Evolutionary conservation across 228 moss, liverwort and hornwort species (phyloP).

Genomic region (Sphagnum magellanicum): DNA sequence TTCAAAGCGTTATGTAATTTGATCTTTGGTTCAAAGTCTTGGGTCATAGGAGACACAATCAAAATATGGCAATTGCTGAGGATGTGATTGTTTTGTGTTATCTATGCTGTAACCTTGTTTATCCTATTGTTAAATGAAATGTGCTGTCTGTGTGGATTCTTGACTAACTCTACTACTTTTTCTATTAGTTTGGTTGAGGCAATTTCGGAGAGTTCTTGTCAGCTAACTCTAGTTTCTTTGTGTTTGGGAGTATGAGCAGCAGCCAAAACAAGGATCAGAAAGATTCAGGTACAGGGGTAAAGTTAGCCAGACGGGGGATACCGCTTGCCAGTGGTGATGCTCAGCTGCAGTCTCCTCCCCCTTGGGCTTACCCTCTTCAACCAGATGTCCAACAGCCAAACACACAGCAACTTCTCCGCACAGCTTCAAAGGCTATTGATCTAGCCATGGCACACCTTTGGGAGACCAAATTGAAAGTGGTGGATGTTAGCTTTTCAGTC

Average conservation of each 20-base stretch:
- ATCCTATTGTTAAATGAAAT: too few relatives aligned
- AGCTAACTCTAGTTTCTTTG: too few relatives aligned
- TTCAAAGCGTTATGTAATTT: too few relatives aligned
- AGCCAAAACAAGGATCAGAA: neutral
- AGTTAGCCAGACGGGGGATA: conserved; percentile 23
- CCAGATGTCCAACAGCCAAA: conserved; percentile 27
- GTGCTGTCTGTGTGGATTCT: too few relatives aligned
- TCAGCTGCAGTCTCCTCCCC: conserved; percentile 40
- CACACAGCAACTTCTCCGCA: conserved; percentile 41
- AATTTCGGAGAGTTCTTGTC: too few relatives aligned
- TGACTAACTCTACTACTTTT: too few relatives aligned
- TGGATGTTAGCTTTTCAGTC: conserved; percentile 38
- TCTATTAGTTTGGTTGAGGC: too few relatives aligned
- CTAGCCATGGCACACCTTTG: conserved; percentile 44
- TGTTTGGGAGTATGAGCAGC: neutral
- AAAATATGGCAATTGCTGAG: too few relatives aligned
- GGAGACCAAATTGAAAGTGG: conserved; percentile 52
- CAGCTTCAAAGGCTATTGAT: conserved; percentile 52
- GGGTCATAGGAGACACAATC: too few relatives aligned
- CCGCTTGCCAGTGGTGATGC: conserved; percentile 44
- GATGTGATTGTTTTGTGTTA: too few relatives aligned
- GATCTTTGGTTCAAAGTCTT: too few relatives aligned
- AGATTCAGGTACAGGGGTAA: neutral
- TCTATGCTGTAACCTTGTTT: too few relatives aligned
- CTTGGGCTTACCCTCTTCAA: conserved; percentile 45